Evolutionary conservation across 2,329 filamentous ascomycete species (phyloP), one percentile per base, ranked within the genome.

Genomic region (Ophiostoma angusticollis): DNA sequence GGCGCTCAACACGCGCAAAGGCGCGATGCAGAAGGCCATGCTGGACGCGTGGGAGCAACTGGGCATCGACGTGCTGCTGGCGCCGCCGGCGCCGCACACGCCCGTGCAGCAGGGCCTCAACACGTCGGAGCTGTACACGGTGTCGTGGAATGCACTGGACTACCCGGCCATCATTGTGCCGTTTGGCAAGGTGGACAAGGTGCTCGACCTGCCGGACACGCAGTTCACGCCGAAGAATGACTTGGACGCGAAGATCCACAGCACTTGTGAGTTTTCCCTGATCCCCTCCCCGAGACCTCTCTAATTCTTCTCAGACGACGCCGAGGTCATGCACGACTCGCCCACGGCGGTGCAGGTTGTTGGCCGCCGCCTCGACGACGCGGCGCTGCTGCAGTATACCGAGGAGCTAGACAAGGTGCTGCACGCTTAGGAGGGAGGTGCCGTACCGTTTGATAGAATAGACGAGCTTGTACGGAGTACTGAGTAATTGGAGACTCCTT

Each of bases 131-230:
- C 35, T 46, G 27, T 47, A 47, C 38, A 46, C 46, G 14, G 30
- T 46, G 1, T 16, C 38, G 3, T 47, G 46, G 46, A 47, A 47
- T 27, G 36, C 35, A 7, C 39, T 47, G 39, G 46, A 47, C 31
- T 47, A 47, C 21, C 46, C 46, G 3, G 35, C 35, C 6, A 23
- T 46, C 3, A 46, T 48, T 18, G 36, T 48, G 9, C 44, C 46
- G 1, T 46, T 37, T 35, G 34, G 36, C 24, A 18, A 14, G 5
- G 45, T 39, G n/a, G 45, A 47, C 37, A 36, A 40, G 12, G 24
- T 27, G 2, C 2, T 35, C 13, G 45, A 47, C 19, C 9, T 29
- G 12, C 21, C 21, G 3, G 39, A 45, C 16, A 13, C 24, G 1
- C 19, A n/a, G 4, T 42, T 31, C 19, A 35, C 14, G 16, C 31